These are phyloP conservation scores for Cladorrhinum samala DNA, from an alignment of 495 filamentous ascomycete species.

Conservation along the genomic window DNA sequence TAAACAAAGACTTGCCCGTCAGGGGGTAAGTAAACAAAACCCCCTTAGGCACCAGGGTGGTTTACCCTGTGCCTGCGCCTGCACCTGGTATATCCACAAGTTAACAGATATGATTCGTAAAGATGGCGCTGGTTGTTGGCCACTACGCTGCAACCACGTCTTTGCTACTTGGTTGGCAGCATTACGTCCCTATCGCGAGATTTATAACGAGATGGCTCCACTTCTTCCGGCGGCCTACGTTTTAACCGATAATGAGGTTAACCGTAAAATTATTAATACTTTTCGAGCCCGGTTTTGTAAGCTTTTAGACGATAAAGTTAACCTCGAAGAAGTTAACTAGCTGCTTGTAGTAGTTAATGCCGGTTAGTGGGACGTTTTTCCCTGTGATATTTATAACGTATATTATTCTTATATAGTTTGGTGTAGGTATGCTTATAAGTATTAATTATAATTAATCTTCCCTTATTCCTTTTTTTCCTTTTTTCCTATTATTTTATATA, in stretches of 20 bases:
- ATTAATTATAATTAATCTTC: not conserved
- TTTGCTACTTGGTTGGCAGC: conserved; percentile 14
- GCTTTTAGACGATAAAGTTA: conserved; percentile 19
- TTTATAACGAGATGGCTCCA: conserved; percentile 30
- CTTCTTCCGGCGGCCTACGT: conserved; percentile 17
- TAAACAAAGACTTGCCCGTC: too few species aligned
- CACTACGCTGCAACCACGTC: conserved; percentile 24
- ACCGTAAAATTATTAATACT: conserved; percentile 4
- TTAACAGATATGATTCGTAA: conserved; percentile 22
- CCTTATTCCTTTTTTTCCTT: too few species aligned
- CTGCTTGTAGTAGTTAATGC: conserved; percentile 20
- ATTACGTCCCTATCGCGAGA: conserved; percentile 30
- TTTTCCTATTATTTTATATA: not conserved
- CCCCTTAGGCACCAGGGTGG: too few species aligned
- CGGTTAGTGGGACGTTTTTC: conserved; percentile 21
- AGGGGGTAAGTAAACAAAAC: too few species aligned
- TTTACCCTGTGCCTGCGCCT: too few species aligned
- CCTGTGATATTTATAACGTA: conserved; percentile 30
- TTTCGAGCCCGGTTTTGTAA: conserved; percentile 10
- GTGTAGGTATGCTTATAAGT: conserved; percentile 34
- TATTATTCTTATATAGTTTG: conserved; percentile 34
- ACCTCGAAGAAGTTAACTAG: conserved; percentile 19
- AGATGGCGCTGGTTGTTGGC: conserved; percentile 35
- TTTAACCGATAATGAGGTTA: conserved; percentile 23
- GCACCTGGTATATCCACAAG: too few species aligned